These are phyloP conservation scores for Xylariales sp. DNA, from an alignment of 2,329 filamentous ascomycete genomes.

Conservation along the genomic window DNA sequence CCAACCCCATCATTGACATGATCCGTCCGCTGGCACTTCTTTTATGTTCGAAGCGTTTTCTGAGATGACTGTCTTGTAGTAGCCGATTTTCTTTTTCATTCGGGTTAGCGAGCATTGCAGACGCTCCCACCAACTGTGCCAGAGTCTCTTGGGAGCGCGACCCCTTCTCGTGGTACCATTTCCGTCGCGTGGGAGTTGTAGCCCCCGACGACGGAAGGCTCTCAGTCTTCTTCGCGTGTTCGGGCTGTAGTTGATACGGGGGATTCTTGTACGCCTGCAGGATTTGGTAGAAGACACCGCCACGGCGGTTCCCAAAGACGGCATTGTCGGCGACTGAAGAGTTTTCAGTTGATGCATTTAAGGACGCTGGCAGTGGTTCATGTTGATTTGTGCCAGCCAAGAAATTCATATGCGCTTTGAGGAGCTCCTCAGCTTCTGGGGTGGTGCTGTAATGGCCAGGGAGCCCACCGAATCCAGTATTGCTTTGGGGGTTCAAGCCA, in stretches of 20 bases:
- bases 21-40: conserved; percentile 30
- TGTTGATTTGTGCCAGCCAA: no score
- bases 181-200: conserved; percentile 36
- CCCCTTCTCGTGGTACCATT: conserved; percentile 40
- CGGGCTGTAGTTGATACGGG: not conserved
- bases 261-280: conserved; percentile 1
- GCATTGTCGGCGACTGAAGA: no score
- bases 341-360: not conserved
- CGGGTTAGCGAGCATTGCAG: conserved; percentile 21
- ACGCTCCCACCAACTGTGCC: conserved; percentile 42
- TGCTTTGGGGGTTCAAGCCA: no score
- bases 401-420: not conserved
- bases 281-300: conserved; percentile 4
- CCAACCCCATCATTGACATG: conserved; percentile 25
- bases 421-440: conserved; percentile 4
- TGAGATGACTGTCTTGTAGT: conserved; percentile 11
- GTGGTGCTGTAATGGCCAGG: no score
- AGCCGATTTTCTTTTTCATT: not conserved
- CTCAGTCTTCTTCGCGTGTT: not conserved
- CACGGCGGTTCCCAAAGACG: not conserved
- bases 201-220: conserved; percentile 27
- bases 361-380: not conserved
- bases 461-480: no score
- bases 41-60: conserved; percentile 31
- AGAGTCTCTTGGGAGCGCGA: conserved; percentile 42